Base-by-base conservation (phyloP, 2,329 filamentous ascomycete genomes). In the Neospermospora avenae region DNA sequence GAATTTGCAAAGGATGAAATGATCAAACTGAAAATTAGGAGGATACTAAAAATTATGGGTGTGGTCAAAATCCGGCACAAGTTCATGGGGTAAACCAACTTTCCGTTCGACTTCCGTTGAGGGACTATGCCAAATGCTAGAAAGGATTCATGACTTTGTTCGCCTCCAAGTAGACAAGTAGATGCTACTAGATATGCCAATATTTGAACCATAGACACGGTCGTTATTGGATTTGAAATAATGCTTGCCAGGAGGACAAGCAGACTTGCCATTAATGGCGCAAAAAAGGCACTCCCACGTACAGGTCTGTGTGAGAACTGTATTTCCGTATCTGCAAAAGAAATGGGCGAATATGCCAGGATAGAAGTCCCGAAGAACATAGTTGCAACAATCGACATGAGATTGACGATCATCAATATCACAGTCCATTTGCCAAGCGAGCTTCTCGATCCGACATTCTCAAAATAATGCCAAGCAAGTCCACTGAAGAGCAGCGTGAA, bases 401-500 rank as follows among this genome's bases (percentile, higher is more conserved):
- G 52, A 41, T 65, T 62, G 41, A 68, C 11, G 24, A 57, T 14
- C 51, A 65, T 63, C 25, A 65, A 35, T 24, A 18, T 22, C 11
- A 63, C 48, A 20, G 64, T 66, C 3, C 35, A 51, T 22, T 39
- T 44, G 11, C 41, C 18, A 18, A 57, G 60, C 8, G 37, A 46
- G 37, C 49, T 39, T 18, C 57, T 54, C 13, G 52, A 57, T n/a
- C 54, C 54, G 13, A 63, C 44, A 25, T 57, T 51, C 45, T 67
- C 65, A 18, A 60, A 24, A 24, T 48, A 58, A 35, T 60, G 61
- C 3, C 48, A 58, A 7, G 57, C 28, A 22, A 61, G 13, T 1
- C 65, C 64, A 61, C 62, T 69, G 42, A 66, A 58, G 1, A 63
- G 11, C 10, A 65, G 18, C 3, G 67, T 66, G 59, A 69, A 61